These are phyloP conservation scores for Fennellomyces sp. DNA, from an alignment of 371 early-diverging fungal species.

Conservation along the genomic window DNA sequence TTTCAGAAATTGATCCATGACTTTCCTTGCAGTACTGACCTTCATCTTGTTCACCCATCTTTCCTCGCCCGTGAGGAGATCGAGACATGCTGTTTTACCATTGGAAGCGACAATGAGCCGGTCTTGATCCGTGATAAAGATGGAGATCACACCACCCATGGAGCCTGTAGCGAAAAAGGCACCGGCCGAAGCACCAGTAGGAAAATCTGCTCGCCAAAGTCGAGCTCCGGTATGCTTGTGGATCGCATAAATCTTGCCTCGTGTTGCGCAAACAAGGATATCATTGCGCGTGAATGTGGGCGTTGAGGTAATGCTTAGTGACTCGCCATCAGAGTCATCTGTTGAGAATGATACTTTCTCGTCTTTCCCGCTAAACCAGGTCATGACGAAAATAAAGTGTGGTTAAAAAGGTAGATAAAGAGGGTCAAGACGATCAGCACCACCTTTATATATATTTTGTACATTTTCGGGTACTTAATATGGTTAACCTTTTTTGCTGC, in stretches of 20 bases:
- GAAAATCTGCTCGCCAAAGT: conserved; percentile 30
- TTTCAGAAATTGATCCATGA: neutral
- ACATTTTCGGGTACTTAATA: too few relatives aligned
- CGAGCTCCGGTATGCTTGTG: conserved; percentile 29
- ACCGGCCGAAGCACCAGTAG: conserved; percentile 17
- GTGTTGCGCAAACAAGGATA: conserved; percentile 33
- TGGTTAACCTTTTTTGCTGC: too few relatives aligned
- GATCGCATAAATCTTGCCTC: conserved; percentile 40
- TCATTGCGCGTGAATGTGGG: conserved; percentile 23
- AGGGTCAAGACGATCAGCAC: too few relatives aligned
- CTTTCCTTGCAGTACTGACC: conserved; percentile 9
- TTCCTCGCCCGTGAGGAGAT: conserved; percentile 20
- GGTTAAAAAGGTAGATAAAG: neutral
- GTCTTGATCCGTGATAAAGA: conserved; percentile 27
- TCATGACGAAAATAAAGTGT: neutral
- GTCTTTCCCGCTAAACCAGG: neutral
- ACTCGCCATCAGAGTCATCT: conserved; percentile 2
- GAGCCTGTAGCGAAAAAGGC: conserved; percentile 16
- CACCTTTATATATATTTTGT: too few relatives aligned
- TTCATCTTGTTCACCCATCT: conserved; percentile 34
- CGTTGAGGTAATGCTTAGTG: neutral
- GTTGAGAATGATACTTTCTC: neutral
- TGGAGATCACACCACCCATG: conserved; percentile 17
- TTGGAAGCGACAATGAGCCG: conserved; percentile 19
- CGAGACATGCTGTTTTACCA: conserved; percentile 24